phyloP scores from a whole-genome alignment of 805 yeast genomes.

The Cyberlindnera lachancei region DNA sequence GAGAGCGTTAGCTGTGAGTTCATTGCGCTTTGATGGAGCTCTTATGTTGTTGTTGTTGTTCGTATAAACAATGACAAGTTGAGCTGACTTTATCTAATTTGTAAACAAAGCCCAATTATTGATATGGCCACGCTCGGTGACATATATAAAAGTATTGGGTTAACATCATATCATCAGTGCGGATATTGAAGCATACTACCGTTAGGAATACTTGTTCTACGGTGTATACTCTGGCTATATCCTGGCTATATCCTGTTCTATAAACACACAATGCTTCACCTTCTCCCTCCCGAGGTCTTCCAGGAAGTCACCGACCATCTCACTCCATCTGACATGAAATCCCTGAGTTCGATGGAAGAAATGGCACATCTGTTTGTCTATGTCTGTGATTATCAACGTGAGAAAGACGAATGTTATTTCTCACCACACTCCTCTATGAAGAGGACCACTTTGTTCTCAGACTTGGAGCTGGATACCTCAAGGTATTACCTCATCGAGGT shows the following conservation, averaged over 20 bases:
- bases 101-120: background rate
- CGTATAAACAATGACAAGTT: too few species aligned
- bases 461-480: slow-evolving; percentile 5
- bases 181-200: too few species aligned
- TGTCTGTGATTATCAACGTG: slow-evolving; percentile 4
- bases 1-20: slow-evolving; percentile 7
- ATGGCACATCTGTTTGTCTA: slow-evolving; percentile 7
- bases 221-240: too few species aligned
- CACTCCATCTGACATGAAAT: slow-evolving; percentile 7
- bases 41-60: too few species aligned
- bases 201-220: too few species aligned
- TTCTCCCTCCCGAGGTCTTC: slow-evolving; percentile 7
- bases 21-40: too few species aligned
- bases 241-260: background rate
- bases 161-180: too few species aligned
- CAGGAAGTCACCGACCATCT: slow-evolving; percentile 10
- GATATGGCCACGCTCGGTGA: too few species aligned
- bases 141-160: too few species aligned
- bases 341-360: slow-evolving; percentile 7
- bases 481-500: slow-evolving; percentile 11
- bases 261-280: background rate
- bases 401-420: too few species aligned
- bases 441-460: slow-evolving; percentile 6
- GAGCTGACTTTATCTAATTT: background rate
- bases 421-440: too few species aligned